Base-by-base conservation (phyloP, 352 stramenopile genomes). In the Phytopythium aichiense region DNA sequence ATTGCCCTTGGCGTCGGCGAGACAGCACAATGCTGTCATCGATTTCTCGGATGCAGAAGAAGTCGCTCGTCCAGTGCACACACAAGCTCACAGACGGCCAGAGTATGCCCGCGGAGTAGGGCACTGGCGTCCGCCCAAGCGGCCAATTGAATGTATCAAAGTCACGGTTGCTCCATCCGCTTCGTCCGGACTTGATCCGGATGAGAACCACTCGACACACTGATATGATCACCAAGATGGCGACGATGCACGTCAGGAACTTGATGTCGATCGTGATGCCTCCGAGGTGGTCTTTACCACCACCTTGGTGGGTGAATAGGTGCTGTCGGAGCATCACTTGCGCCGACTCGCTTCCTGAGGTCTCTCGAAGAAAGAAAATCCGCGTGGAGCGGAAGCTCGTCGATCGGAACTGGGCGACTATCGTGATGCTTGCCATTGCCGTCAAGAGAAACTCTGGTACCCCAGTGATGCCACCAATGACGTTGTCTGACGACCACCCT, bases 401-500 rank as follows among this genome's bases (percentile, higher is more conserved):
- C 13, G 67, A 71, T 2, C 65, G 66, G 35, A 69, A 79, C 60
- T 85, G 73, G 0, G 71, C 66, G 5, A 67, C 50, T 37, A 79
- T 66, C 0, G 64, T 81, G 7, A 72, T 25, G 23, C 62, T 71
- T 12, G 65, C 73, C 7, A 85, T 64, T 1, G 64, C 54, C 4
- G 68, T 78, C 8, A 85, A 58, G n/a, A 69, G 48, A 9, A 82
- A 71, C 40, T 81, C 73, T 0, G 68, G 60, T 0, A 75, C 65
- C 0, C 76, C 73, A 2, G 68, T 56, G 4, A 85, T 60, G 1
- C 71, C 71, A 35, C 23, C 38, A 9, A 43, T 64, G 1, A 64
- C 38, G 8, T 63, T 54, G 22, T 57, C 18, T 30, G 25, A 30
- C 5, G 18, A 18, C 31, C 42, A 65, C 0, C 37, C 42, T 0